Percentiles rank a stretch among this genome's conserved stretches.
Evolutionary conservation across 2,329 filamentous ascomycete species (phyloP).

Genomic region (Ceratocystis alfenasii): DNA sequence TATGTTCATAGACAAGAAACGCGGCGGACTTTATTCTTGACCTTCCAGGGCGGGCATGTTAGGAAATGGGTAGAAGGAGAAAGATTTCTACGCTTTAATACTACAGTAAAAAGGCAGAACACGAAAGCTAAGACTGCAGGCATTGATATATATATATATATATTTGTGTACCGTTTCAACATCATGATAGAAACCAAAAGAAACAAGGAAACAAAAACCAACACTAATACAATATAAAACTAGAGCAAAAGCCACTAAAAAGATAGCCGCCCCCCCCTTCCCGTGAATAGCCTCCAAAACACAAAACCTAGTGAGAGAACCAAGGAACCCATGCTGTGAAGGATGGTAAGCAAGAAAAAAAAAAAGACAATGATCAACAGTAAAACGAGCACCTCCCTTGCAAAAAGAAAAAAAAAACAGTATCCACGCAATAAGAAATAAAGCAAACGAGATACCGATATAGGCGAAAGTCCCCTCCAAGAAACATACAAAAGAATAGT

Average conservation of each 20-base stretch:
- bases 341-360: not conserved
- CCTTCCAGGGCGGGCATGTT: too few species aligned
- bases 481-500: constrained; percentile 11
- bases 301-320: not conserved
- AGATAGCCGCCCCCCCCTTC: not conserved
- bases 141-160: too few species aligned
- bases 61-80: too few species aligned
- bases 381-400: not conserved
- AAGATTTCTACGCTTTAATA: too few species aligned
- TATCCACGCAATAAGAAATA: not conserved
- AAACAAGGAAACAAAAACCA: not conserved
- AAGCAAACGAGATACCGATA: not conserved
- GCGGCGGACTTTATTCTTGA: too few species aligned
- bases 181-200: not conserved
- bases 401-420: not conserved
- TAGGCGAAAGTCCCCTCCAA: not conserved
- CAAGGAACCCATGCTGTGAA: not conserved
- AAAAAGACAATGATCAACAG: not conserved
- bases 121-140: too few species aligned
- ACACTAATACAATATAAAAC: not conserved
- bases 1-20: too few species aligned
- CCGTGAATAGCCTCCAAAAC: not conserved
- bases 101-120: too few species aligned
- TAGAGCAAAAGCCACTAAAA: not conserved
- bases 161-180: too few species aligned